These are phyloP conservation scores for Fusarium sublunatum DNA, from an alignment of 2,329 filamentous ascomycete genomes.

Conservation along the genomic window DNA sequence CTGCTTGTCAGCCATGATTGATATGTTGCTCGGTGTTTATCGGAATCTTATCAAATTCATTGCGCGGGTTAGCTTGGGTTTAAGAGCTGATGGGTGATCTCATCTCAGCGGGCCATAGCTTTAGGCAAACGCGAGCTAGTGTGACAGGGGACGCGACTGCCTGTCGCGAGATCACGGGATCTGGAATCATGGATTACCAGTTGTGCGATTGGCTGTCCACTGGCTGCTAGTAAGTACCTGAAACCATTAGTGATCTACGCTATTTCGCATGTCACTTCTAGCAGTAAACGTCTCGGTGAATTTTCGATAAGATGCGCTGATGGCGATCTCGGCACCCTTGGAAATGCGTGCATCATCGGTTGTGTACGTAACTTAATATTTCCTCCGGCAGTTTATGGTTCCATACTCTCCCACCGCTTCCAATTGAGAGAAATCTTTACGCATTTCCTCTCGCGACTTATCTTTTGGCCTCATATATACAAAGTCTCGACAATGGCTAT, in stretches of 20 bases:
- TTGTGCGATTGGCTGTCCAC: conserved; percentile 44
- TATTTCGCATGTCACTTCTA: conserved; percentile 10
- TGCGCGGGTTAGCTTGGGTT: conserved; percentile 37
- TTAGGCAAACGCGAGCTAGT: conserved; percentile 49
- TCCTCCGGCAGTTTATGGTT: conserved; percentile 37
- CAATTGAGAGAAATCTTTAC: conserved; percentile 23
- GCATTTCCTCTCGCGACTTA: background rate
- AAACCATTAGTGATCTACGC: too few relatives aligned
- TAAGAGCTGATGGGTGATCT: conserved; percentile 40
- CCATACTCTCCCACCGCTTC: conserved; percentile 26
- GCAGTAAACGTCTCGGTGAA: conserved; percentile 11
- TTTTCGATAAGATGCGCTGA: conserved; percentile 38
- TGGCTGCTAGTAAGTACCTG: conserved; percentile 28
- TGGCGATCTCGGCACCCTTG: conserved; percentile 42
- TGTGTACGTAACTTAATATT: conserved; percentile 31
- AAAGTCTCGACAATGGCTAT: conserved; percentile 47
- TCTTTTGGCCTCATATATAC: background rate
- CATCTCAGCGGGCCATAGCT: conserved; percentile 43
- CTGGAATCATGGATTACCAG: conserved; percentile 32
- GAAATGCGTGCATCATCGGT: conserved; percentile 46
- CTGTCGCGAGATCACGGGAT: conserved; percentile 50
- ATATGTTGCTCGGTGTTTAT: conserved; percentile 20
- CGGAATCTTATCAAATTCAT: conserved; percentile 21
- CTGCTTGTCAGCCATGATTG: conserved; percentile 51
- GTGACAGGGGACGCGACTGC: conserved; percentile 37